These are phyloP conservation scores for Vigna angularis DNA, from an alignment of 306 rosid genomes.

Conservation along the genomic window DNA sequence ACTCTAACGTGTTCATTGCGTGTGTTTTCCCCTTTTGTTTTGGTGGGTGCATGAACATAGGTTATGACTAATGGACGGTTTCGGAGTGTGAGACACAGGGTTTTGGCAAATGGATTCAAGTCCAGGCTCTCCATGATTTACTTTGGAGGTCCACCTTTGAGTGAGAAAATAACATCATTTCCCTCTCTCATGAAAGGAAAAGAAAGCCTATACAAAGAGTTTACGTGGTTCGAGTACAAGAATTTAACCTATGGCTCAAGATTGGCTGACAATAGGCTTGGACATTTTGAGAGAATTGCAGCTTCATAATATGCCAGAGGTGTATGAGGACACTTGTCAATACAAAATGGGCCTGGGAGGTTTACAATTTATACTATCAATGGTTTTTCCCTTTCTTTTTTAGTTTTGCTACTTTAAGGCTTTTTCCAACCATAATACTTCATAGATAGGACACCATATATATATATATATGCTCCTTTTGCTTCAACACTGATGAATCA, in stretches of 20 bases:
- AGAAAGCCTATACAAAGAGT: slow-evolving; percentile 88
- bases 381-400: neutral
- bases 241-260: slow-evolving; percentile 57
- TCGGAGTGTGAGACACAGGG: slow-evolving; percentile 88
- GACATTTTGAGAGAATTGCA: slow-evolving; percentile 74
- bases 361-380: slow-evolving; percentile 18
- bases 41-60: slow-evolving; percentile 49
- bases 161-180: slow-evolving; percentile 88
- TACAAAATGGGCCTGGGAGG: slow-evolving; percentile 16
- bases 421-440: slow-evolving; percentile 4
- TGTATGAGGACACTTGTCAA: slow-evolving; percentile 25
- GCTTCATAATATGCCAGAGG: slow-evolving; percentile 57
- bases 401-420: slow-evolving; percentile 17
- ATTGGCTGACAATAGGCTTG: slow-evolving; percentile 88
- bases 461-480: slow-evolving; percentile 27
- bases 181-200: slow-evolving; percentile 80
- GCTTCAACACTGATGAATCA: slow-evolving; percentile 24
- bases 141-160: slow-evolving; percentile 91
- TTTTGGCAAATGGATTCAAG: slow-evolving; percentile 67
- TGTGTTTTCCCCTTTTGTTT: neutral
- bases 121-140: slow-evolving; percentile 92
- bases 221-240: slow-evolving; percentile 97
- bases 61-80: slow-evolving; percentile 96
- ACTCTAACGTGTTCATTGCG: slow-evolving; percentile 33
- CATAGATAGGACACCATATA: slow-evolving; percentile 11